Base-by-base conservation (phyloP, 768 basidiomycete species). In the Leccinum pellstonianum region DNA sequence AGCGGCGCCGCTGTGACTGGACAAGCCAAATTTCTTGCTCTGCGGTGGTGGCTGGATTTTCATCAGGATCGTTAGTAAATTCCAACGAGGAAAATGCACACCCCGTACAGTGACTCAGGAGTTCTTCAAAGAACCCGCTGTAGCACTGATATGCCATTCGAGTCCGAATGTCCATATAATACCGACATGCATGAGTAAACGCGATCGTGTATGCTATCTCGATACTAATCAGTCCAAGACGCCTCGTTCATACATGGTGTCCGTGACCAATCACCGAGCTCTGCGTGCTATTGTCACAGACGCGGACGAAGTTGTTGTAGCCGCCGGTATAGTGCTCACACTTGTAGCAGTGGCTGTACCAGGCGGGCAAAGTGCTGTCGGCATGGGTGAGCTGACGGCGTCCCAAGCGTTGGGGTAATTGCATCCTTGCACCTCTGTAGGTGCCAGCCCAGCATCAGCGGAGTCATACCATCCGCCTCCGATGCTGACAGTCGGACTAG, bases 391-490 rank as follows among this genome's bases (percentile, higher is more conserved):
- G 57, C 74, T 75, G 21, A 81, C 80, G 21, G 85, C 86, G 64
- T 83, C 76, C 84, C 87, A 91, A 51, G 84, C 77, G 64, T 84
- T 73, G 19, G 85, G 87, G 67, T 90, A 90, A 52, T 70, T 74
- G 66, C 90, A 91, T 8, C 87, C 88, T 52, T 78, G 73, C 50
- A 90, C 78, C 25, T 82, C 77, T 17, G 83, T 84, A 67, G 80
- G 84, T 25, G 84, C 86, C 27, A 75, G 70, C 11, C 70, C 75
- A 4, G 80, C 84, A 64, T 88, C 85, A 38, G 71, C 64, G 7
- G 75, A 27, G 63, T 87, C 77, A 29, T 77, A 78, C 88, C 88
- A 90, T 2, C 87, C 88, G 62, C 77, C 73, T 14, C 80, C 81
- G 1, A 75, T 69, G 56, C 72, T 76, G 37, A 81, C 79, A 5